Conservation (phyloP, 2,329 filamentous ascomycete species). For the Aureobasidium zeae region DNA sequence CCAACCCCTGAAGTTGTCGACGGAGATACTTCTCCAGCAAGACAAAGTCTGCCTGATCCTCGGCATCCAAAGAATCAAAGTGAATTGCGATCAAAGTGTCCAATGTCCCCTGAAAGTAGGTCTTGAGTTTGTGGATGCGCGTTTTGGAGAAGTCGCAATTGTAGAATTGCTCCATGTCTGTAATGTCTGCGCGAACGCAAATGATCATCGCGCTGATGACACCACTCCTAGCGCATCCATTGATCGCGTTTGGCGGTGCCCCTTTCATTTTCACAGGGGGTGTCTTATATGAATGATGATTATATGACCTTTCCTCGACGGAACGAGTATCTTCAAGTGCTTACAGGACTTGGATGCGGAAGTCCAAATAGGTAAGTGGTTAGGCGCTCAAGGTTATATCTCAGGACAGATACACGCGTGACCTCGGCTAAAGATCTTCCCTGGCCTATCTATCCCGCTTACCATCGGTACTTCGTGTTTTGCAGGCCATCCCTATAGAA, state of each 20-base stretch:
- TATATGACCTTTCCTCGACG: too few relatives aligned
- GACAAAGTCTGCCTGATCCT: constrained; percentile 41
- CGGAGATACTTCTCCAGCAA: constrained; percentile 41
- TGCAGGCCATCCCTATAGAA: too few relatives aligned
- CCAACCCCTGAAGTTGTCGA: constrained; percentile 26
- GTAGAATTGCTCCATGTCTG: constrained; percentile 43
- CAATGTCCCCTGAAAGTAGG: constrained; percentile 38
- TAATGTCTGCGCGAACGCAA: constrained; percentile 30
- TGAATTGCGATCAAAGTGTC: constrained; percentile 27
- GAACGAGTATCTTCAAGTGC: too few relatives aligned
- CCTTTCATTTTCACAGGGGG: too few relatives aligned
- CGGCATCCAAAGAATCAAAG: constrained; percentile 34
- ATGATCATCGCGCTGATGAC: neutral
- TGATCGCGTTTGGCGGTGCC: neutral
- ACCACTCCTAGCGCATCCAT: neutral
- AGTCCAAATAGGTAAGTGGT: too few relatives aligned
- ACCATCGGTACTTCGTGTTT: too few relatives aligned
- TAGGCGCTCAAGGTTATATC: too few relatives aligned
- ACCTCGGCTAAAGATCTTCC: too few relatives aligned
- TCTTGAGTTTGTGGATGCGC: constrained; percentile 32
- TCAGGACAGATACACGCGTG: too few relatives aligned
- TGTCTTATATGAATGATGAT: too few relatives aligned
- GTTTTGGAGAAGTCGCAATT: constrained; percentile 38
- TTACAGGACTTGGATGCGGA: too few relatives aligned
- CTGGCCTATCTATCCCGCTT: too few relatives aligned